Evolutionary conservation across 306 rosid species (phyloP).

Genomic region (Casuarina equisetifolia): DNA sequence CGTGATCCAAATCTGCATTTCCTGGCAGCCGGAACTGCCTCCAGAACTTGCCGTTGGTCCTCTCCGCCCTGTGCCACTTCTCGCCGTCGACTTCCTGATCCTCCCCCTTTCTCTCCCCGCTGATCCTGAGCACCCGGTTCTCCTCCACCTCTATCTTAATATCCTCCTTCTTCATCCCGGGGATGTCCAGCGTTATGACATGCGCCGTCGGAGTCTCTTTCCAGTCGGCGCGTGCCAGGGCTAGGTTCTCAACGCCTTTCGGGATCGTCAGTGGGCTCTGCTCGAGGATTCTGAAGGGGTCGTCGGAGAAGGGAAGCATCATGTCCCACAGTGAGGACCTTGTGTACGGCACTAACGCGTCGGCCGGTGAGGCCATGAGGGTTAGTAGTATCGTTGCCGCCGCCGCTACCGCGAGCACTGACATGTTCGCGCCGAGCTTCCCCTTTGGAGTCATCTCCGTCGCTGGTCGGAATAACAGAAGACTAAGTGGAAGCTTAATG

Average conservation of each 20-base stretch:
- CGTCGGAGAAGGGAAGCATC: constrained; percentile 33
- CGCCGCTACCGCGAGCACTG: neutral
- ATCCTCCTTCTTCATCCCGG: constrained; percentile 43
- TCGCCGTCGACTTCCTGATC: constrained; percentile 24
- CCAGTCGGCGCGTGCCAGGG: constrained; percentile 55
- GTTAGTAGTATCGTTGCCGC: neutral
- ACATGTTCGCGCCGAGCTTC: neutral
- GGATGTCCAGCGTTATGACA: constrained; percentile 34
- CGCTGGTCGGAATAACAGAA: too few relatives aligned
- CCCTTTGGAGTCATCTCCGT: neutral
- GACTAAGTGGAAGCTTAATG: neutral
- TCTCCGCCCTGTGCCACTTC: constrained; percentile 45
- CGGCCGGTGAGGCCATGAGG: constrained; percentile 3
- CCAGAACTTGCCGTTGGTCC: constrained; percentile 43
- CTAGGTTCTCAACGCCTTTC: constrained; percentile 18
- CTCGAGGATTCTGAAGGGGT: constrained; percentile 48
- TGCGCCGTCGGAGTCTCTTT: constrained; percentile 36
- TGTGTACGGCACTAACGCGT: constrained; percentile 37
- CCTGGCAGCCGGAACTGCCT: constrained; percentile 42
- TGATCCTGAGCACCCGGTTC: constrained; percentile 42
- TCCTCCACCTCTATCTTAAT: constrained; percentile 47
- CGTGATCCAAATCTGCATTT: constrained; percentile 41
- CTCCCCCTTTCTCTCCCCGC: constrained; percentile 38
- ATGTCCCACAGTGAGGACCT: constrained; percentile 37
- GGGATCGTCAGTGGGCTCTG: constrained; percentile 35